Evolutionary conservation across 805 yeast species (phyloP).

Genomic region (Candida easanensis): DNA sequence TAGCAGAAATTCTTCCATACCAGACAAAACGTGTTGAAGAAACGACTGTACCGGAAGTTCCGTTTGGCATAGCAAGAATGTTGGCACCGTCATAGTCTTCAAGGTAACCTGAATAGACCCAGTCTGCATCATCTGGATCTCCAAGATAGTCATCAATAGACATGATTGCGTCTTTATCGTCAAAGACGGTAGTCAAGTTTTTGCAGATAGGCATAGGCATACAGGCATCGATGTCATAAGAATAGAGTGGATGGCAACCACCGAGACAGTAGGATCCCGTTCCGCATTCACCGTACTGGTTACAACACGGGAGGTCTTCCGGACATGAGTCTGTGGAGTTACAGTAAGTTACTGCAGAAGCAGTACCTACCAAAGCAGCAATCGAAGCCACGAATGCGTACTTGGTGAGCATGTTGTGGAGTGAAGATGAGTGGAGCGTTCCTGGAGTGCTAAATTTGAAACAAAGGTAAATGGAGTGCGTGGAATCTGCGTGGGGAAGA

Average conservation of each 20-base stretch:
- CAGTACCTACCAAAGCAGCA: background rate
- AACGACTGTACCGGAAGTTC: slow-evolving; percentile 72
- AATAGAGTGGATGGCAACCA: slow-evolving; percentile 72
- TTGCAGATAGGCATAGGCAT: slow-evolving; percentile 82
- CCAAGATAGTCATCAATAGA: slow-evolving; percentile 46
- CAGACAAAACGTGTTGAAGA: slow-evolving; percentile 78
- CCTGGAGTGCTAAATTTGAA: background rate
- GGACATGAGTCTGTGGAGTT: slow-evolving; percentile 63
- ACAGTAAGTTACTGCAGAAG: slow-evolving; percentile 38
- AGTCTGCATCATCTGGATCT: slow-evolving; percentile 60
- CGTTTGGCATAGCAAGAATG: slow-evolving; percentile 75
- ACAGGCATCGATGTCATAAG: slow-evolving; percentile 50
- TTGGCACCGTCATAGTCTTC: slow-evolving; percentile 53
- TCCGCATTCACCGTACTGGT: slow-evolving; percentile 78
- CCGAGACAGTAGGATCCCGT: slow-evolving; percentile 77
- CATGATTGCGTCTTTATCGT: slow-evolving; percentile 29
- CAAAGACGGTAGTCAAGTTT: slow-evolving; percentile 42
- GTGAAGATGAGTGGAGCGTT: background rate
- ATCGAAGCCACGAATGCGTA: slow-evolving; percentile 1
- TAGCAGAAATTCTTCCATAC: slow-evolving; percentile 80
- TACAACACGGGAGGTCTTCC: slow-evolving; percentile 78
- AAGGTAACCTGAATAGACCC: slow-evolving; percentile 63
- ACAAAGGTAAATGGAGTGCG: background rate
- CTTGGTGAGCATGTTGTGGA: background rate
- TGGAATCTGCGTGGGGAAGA: too few relatives aligned